phyloP scores from a whole-genome alignment of 768 basidiomycete species.

The Mycena venus region DNA sequence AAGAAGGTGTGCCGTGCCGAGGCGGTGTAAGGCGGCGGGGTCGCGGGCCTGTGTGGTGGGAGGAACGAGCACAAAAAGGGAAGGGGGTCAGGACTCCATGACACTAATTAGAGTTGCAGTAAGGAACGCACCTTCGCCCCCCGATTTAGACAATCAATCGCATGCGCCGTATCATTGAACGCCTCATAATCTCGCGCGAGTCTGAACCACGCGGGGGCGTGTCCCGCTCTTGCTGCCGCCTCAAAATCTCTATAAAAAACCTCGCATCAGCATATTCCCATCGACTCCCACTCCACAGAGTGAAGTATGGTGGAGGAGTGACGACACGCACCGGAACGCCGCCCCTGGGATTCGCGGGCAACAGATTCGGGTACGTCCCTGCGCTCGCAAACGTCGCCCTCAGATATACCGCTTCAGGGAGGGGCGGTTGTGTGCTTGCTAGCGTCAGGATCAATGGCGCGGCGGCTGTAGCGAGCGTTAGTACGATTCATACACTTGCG shows the following conservation, averaged over 20 bases:
- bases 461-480: too few relatives aligned
- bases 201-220: slow-evolving; percentile 89
- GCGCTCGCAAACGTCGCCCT: slow-evolving; percentile 81
- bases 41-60: slow-evolving; percentile 62
- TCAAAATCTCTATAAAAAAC: slow-evolving; percentile 79
- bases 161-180: not conserved
- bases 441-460: slow-evolving; percentile 75
- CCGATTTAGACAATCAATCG: not conserved
- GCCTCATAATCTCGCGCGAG: slow-evolving; percentile 94
- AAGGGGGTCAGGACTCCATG: too few relatives aligned
- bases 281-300: too few relatives aligned
- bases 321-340: too few relatives aligned
- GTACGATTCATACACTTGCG: too few relatives aligned
- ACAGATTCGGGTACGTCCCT: slow-evolving; percentile 76
- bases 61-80: too few relatives aligned
- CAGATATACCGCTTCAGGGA: slow-evolving; percentile 82
- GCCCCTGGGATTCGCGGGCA: slow-evolving; percentile 77
- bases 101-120: too few relatives aligned
- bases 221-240: slow-evolving; percentile 82
- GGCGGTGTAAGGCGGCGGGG: slow-evolving; percentile 53
- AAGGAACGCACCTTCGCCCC: not conserved
- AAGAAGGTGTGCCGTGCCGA: slow-evolving; percentile 93
- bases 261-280: too few relatives aligned
- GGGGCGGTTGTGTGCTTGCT: slow-evolving; percentile 47
- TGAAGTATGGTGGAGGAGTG: too few relatives aligned